Percentiles rank a stretch among this genome's conserved stretches.
Evolutionary conservation across 2,329 filamentous ascomycete genomes (phyloP).

Genomic region (Arachnomyces sp.): DNA sequence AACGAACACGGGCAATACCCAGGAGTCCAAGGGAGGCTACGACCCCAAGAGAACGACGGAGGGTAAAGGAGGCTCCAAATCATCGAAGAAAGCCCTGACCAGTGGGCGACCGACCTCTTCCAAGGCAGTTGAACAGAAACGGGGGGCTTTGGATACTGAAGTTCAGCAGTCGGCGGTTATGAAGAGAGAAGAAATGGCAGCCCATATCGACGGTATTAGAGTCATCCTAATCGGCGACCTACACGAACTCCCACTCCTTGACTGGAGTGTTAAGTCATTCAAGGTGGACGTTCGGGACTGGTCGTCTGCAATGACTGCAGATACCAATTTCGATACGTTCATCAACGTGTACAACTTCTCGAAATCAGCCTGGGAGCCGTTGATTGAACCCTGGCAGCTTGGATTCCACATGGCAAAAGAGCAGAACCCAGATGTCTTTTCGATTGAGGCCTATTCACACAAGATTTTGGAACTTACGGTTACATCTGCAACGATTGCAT

Average conservation of each 20-base stretch:
- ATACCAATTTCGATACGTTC: conserved; percentile 87
- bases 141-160: conserved; percentile 38
- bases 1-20: conserved; percentile 45
- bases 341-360: conserved; percentile 98
- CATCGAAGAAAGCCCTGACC: conserved; percentile 43
- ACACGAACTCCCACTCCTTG: conserved; percentile 90
- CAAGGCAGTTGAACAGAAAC: conserved; percentile 37
- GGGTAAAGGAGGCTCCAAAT: conserved; percentile 17
- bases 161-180: conserved; percentile 46
- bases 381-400: conserved; percentile 95
- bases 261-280: conserved; percentile 88
- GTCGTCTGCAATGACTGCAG: conserved; percentile 78
- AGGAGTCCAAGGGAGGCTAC: too few species aligned
- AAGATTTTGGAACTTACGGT: conserved; percentile 88
- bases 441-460: conserved; percentile 78
- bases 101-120: conserved; percentile 32
- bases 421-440: conserved; percentile 64
- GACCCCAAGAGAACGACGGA: conserved; percentile 46
- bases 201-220: conserved; percentile 78
- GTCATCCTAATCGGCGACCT: conserved; percentile 91
- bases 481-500: conserved; percentile 85
- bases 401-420: conserved; percentile 81
- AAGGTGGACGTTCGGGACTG: conserved; percentile 79
- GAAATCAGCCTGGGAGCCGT: conserved; percentile 94
- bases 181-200: conserved; percentile 72